These are phyloP conservation scores for Apiotrichum laibachii DNA, from an alignment of 1,284 basidiomycete genomes.

Conservation along the genomic window DNA sequence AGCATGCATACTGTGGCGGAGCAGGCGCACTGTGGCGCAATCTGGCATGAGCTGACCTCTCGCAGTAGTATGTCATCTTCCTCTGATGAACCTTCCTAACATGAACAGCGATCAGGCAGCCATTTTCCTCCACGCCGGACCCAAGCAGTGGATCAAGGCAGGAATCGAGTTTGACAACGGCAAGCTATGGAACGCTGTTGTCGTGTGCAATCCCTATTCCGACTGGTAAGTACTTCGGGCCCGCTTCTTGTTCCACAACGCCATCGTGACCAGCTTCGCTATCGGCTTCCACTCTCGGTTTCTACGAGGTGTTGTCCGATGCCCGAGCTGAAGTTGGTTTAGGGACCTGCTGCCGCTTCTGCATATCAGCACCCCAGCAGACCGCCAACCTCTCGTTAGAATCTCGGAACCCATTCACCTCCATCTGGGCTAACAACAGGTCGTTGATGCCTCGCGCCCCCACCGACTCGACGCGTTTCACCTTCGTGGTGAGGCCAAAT, in stretches of 20 bases:
- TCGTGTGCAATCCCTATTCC: slow-evolving; percentile 33
- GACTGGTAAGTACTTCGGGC: slow-evolving; percentile 31
- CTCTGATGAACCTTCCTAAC: background rate
- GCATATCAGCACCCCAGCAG: too few relatives aligned
- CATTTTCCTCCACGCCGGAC: slow-evolving; percentile 28
- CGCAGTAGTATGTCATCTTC: slow-evolving; percentile 11
- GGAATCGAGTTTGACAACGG: slow-evolving; percentile 34
- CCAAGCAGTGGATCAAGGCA: slow-evolving; percentile 34
- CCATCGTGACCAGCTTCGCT: background rate
- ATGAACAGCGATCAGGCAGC: slow-evolving; percentile 31
- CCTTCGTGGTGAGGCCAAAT: slow-evolving; percentile 19
- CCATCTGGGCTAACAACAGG: slow-evolving; percentile 10
- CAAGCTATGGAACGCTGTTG: slow-evolving; percentile 29
- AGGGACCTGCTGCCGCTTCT: too few relatives aligned
- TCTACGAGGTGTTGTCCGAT: too few relatives aligned
- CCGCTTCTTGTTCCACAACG: too few relatives aligned
- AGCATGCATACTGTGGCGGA: too few relatives aligned
- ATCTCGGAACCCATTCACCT: background rate
- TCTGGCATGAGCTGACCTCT: background rate
- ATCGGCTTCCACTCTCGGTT: too few relatives aligned
- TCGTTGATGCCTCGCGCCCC: slow-evolving; percentile 17
- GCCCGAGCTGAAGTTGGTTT: too few relatives aligned
- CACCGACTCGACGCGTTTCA: slow-evolving; percentile 19
- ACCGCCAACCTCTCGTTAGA: background rate
- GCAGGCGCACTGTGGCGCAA: too few relatives aligned